Evolutionary conservation across 176 grass and related monocot species (phyloP), one percentile per base, ranked within the genome.

Genomic region (Typha latifolia): DNA sequence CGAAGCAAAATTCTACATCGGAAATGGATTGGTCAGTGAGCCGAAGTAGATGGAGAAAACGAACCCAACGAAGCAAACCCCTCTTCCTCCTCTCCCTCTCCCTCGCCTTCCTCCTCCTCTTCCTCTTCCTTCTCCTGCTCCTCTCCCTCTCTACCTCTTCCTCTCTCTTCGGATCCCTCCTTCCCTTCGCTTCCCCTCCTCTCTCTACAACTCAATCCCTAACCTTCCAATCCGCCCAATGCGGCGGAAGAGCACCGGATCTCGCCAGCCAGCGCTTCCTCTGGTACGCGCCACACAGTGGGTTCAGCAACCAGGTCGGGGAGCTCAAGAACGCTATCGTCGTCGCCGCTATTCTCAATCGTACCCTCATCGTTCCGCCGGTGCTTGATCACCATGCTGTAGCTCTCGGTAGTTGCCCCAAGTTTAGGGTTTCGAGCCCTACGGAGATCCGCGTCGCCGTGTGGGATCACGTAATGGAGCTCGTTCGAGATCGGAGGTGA

Each of bases 331-430:
- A 99, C 71, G 94, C 89, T 43, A 77, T 79, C 29, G 77, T 99
- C 15, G 69, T 83, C 1, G 88, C 88, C 20, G 85, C 89, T 49
- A 63, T 99, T 49, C 81, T 99, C 4, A 99, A 99, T 74, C 85
- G 86, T 70, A 93, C 94, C 20, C 76, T 99, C 70, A 77, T 99
- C 66, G 83, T 99, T 27, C 89, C 83, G 26, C 89, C 84, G 4
- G 94, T 93, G 67, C 89, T 99, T 52, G 86, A 99, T 62, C 89
- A 99, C 89, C 89, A 93, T 56, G 85, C 94, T 65, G 83, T 99
- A 67, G 83, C 64, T 62, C 89, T 99, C 14, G 94, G 94, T 63
- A 99, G 94, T 71, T 99, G 89, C 62, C 86, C 89, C 23, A 99
- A 99, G 76, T 99, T 99, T 69, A 85, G 89, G 84, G 81, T 99